phyloP scores from a whole-genome alignment of 768 basidiomycete genomes.

The Cubamyces lactineus region DNA sequence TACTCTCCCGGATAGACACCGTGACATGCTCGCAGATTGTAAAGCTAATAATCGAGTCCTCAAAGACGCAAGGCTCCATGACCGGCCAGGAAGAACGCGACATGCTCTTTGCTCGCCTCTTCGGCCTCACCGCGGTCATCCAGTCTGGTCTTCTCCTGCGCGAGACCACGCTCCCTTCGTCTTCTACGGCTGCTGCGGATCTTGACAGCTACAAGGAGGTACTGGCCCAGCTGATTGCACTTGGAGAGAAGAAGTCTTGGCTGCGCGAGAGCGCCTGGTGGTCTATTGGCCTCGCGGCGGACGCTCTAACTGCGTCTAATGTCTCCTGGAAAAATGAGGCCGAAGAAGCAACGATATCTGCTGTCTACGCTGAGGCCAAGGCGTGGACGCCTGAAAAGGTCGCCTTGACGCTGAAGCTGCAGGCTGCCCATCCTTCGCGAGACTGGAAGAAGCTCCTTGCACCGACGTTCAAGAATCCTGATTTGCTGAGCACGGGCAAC shows the following conservation, averaged over 20 bases:
- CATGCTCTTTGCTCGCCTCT: conserved; percentile 87
- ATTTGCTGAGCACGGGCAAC: conserved; percentile 73
- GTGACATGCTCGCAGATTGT: conserved; percentile 79
- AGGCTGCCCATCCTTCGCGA: conserved; percentile 57
- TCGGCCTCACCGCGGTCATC: conserved; percentile 84
- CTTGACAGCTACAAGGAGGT: conserved; percentile 60
- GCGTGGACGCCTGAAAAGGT: conserved; percentile 90
- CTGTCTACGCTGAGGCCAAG: conserved; percentile 54
- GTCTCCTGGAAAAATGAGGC: conserved; percentile 76
- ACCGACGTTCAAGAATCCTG: conserved; percentile 76
- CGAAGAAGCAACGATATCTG: conserved; percentile 50
- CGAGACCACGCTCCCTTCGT: conserved; percentile 55
- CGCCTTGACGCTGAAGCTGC: conserved; percentile 74
- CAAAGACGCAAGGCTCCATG: conserved; percentile 75
- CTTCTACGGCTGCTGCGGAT: conserved; percentile 57
- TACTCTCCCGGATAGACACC: conserved; percentile 77
- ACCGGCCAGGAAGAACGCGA: conserved; percentile 93
- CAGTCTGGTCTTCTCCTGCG: conserved; percentile 83
- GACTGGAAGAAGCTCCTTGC: conserved; percentile 69
- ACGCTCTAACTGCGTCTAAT: conserved; percentile 57
- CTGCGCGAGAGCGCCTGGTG: conserved; percentile 92
- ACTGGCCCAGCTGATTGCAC: conserved; percentile 58
- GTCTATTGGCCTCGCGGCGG: conserved; percentile 66
- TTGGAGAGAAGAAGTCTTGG: conserved; percentile 90
- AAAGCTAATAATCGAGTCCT: conserved; percentile 70